phyloP scores from a whole-genome alignment of 116 monocot species.

The Cymodocea nodosa region DNA sequence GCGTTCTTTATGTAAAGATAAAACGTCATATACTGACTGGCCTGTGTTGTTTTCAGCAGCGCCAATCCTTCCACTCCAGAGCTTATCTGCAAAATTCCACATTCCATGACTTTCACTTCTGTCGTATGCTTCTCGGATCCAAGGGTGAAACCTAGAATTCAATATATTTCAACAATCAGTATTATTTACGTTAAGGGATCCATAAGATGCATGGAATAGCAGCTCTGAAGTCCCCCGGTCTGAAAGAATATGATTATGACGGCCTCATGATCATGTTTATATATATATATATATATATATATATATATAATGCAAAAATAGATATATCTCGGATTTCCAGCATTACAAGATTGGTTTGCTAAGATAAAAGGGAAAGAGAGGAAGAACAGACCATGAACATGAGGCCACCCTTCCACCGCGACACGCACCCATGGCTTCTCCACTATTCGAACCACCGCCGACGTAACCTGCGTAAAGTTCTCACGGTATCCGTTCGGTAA shows the following conservation, averaged over 20 bases:
- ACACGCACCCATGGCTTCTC: constrained; percentile 94
- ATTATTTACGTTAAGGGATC: too few species aligned
- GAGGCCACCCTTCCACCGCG: constrained; percentile 37
- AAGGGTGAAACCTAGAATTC: constrained; percentile 51
- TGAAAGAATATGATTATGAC: too few species aligned
- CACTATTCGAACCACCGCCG: constrained; percentile 42
- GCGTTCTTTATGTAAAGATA: not conserved
- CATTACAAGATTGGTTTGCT: not conserved
- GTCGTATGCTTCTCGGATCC: constrained; percentile 74
- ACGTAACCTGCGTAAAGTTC: constrained; percentile 31
- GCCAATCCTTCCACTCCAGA: constrained; percentile 73
- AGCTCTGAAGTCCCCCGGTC: too few species aligned
- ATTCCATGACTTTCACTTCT: constrained; percentile 58
- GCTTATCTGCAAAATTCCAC: constrained; percentile 41
- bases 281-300: too few species aligned
- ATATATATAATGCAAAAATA: too few species aligned
- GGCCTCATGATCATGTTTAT: too few species aligned
- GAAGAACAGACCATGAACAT: constrained; percentile 48
- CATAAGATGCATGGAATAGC: too few species aligned
- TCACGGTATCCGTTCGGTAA: too few species aligned
- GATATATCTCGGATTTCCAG: not conserved
- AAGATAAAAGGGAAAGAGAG: not conserved
- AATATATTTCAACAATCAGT: not conserved
- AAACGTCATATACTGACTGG: constrained; percentile 9
- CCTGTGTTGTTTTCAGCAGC: constrained; percentile 84